phyloP scores from a whole-genome alignment of 352 stramenopile genomes.

The Pelagophyceae sp. region DNA sequence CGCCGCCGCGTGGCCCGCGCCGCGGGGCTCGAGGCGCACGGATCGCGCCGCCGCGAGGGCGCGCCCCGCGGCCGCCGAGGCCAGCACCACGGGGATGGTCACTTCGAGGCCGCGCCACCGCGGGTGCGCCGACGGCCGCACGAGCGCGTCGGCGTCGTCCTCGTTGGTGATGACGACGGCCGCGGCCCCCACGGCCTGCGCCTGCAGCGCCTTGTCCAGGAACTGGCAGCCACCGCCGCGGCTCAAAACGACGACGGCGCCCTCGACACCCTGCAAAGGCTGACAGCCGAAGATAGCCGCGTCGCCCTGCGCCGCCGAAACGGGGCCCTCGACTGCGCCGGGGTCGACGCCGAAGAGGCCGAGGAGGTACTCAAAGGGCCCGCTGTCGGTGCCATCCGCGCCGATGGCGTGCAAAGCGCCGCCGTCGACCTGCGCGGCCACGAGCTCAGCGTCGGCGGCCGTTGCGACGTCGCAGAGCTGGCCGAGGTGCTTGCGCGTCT shows the following conservation, averaged over 20 bases:
- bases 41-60: not conserved
- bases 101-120: not conserved
- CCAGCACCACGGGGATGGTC: not conserved
- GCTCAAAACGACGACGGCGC: not conserved
- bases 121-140: not conserved
- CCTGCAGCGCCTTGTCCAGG: conserved; percentile 2
- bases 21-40: not conserved
- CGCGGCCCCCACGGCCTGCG: not conserved
- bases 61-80: not conserved
- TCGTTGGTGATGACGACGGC: not conserved
- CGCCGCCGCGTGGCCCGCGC: not conserved
- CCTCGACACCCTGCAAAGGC: not conserved
- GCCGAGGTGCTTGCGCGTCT: not conserved
- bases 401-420: not conserved
- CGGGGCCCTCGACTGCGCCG: not conserved
- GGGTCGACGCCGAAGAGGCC: not conserved
- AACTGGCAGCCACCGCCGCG: conserved; percentile 7
- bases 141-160: not conserved
- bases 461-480: not conserved
- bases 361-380: conserved; percentile 15
- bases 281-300: not conserved
- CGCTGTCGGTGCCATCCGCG: no score
- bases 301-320: not conserved
- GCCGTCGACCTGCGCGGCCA: not conserved
- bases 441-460: not conserved